Base-by-base conservation (phyloP, 371 early-diverging fungal genomes). In the Parasitella parasitica region DNA sequence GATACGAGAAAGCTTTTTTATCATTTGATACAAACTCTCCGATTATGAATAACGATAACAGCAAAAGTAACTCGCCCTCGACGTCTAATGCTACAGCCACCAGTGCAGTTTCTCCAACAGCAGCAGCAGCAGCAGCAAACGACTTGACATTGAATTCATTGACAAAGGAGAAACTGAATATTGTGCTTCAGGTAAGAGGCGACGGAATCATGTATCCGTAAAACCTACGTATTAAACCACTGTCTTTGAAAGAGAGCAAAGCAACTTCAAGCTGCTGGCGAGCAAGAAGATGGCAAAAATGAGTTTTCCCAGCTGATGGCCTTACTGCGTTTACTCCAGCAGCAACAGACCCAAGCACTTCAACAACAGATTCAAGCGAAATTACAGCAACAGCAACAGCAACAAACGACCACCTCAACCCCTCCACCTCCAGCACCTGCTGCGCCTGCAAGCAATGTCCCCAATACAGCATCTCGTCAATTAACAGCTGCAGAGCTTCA, bases 281-380 rank as follows among this genome's bases (percentile, higher is more conserved):
- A 85, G 35, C 88, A 86, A 15, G 92, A 92, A 76, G 84, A 86
- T 49, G 89, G 80, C 48, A 84, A 82, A 61, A 81, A 80, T 30
- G 90, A 91, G 61, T 83, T 81, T 58, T 88, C 89, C 16, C 84
- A 86, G 59, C 67, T 89, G n/a, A 78, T 89, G 81, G 73, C 76
- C 24, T 60, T 88, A 18, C 59, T 92, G 32, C 83, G 89, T 39
- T 75, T 83, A 22, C 72, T 78, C 13, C 83, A 82, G 49, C 76
- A 77, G 49, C 78, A 73, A n/a, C 67, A 66, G 63, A 35, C 64
- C 52, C 43, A 65, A 63, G 35, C 55, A 27, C 35, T 57, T 26
- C 13, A 54, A 30, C 15, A 57, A 2, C 53, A 34, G 13, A 63
- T 59, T 8, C 74, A 63, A 15, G 67, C 66, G 8, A 64, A 70